These are phyloP conservation scores for Mycosarcoma maydis DNA, from an alignment of 1,284 basidiomycete genomes.

Conservation along the genomic window DNA sequence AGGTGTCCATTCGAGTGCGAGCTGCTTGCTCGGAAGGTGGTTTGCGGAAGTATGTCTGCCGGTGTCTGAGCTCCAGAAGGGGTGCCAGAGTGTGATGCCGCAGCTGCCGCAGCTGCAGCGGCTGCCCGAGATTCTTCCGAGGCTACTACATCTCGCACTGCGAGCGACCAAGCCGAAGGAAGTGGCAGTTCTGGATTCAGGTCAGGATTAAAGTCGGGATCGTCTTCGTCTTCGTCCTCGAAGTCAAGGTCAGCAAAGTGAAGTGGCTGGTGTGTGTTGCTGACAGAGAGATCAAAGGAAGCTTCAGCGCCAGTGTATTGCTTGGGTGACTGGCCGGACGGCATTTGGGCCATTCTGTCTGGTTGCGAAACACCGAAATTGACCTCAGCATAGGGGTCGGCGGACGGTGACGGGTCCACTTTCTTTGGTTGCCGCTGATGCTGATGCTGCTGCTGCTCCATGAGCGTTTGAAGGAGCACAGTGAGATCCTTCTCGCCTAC, in stretches of 20 bases:
- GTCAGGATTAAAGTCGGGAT: constrained; percentile 54
- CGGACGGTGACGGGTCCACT: background rate
- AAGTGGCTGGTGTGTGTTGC: constrained; percentile 11
- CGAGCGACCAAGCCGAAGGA: constrained; percentile 51
- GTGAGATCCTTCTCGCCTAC: constrained; percentile 56
- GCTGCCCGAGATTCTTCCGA: constrained; percentile 41
- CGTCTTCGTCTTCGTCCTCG: constrained; percentile 58
- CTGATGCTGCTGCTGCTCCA: constrained; percentile 50
- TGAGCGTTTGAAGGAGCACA: constrained; percentile 49
- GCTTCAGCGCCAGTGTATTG: background rate
- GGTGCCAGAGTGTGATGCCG: constrained; percentile 30
- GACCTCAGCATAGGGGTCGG: background rate
- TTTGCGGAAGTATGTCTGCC: constrained; percentile 6
- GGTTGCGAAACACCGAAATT: constrained; percentile 1
- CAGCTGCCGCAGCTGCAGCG: constrained; percentile 32
- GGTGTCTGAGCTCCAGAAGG: constrained; percentile 37
- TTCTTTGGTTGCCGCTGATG: constrained; percentile 15
- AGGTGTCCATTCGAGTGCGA: background rate
- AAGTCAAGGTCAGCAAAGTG: constrained; percentile 52
- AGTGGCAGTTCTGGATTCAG: constrained; percentile 47
- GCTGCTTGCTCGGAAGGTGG: background rate
- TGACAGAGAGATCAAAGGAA: background rate
- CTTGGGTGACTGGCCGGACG: background rate
- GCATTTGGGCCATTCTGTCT: background rate
- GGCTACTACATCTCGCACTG: constrained; percentile 53